Percentiles rank a stretch among this genome's conserved stretches.
Conservation (phyloP, 2,329 filamentous ascomycete species). For the Fusarium palustre region DNA sequence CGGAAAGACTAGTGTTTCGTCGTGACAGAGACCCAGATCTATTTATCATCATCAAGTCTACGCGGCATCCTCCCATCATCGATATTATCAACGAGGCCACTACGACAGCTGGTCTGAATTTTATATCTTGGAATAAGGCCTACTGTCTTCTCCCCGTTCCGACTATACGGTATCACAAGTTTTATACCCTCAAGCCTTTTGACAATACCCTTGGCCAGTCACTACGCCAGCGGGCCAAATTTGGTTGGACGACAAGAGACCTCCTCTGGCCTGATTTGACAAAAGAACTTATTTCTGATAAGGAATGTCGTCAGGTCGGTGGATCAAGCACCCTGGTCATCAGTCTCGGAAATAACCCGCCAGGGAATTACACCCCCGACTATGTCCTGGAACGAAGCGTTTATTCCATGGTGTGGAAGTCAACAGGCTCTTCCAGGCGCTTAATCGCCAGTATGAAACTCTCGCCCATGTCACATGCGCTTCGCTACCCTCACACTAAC, state of each 20-base stretch:
- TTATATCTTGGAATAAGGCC: conserved; percentile 12
- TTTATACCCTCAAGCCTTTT: not conserved
- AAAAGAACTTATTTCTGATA: not conserved
- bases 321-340: not conserved
- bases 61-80: not conserved
- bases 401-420: not conserved
- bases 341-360: not conserved
- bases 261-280: conserved; percentile 1
- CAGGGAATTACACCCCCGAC: not conserved
- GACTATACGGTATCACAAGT: not conserved
- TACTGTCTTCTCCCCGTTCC: not conserved
- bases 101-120: not conserved
- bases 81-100: not conserved
- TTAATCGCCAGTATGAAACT: not conserved
- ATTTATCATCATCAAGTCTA: not conserved
- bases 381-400: not conserved
- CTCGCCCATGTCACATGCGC: not conserved
- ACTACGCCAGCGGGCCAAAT: not conserved
- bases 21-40: not conserved
- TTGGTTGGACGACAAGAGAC: conserved; percentile 11
- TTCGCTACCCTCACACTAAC: not conserved
- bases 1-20: not conserved
- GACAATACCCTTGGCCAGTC: not conserved
- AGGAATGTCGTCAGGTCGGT: not conserved
- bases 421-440: not conserved